Evolutionary conservation across 352 stramenopile genomes (phyloP).

Genomic region (Blastocystis sp.): DNA sequence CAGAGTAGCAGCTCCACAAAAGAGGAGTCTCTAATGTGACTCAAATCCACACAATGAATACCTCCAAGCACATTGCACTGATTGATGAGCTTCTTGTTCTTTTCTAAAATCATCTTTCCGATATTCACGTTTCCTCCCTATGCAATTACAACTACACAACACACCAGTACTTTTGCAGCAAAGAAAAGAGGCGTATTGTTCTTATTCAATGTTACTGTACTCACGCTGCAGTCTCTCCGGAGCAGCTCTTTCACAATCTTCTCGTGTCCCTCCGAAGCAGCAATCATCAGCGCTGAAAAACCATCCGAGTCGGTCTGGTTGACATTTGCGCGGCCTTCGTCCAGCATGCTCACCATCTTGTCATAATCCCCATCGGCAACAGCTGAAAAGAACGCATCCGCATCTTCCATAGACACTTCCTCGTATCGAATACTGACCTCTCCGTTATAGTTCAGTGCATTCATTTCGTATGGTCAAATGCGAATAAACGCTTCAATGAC

Average conservation of each 20-base stretch:
- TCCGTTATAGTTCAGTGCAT: slow-evolving; percentile 16
- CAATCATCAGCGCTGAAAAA: slow-evolving; percentile 57
- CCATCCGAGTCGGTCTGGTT: slow-evolving; percentile 57
- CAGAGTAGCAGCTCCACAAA: slow-evolving; percentile 34
- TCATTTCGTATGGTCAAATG: background rate
- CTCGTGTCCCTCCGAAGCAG: slow-evolving; percentile 46
- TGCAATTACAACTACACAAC: background rate
- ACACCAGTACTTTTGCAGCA: slow-evolving; percentile 32
- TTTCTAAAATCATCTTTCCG: slow-evolving; percentile 46
- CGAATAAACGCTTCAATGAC: too few relatives aligned
- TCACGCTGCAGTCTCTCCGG: slow-evolving; percentile 41
- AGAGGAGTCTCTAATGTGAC: slow-evolving; percentile 11
- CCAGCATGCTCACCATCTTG: slow-evolving; percentile 28
- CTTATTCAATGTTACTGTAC: slow-evolving; percentile 45
- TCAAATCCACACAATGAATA: background rate
- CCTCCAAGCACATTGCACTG: slow-evolving; percentile 41
- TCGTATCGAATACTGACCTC: slow-evolving; percentile 54
- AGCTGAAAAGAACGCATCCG: slow-evolving; percentile 49
- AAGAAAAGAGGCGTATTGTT: slow-evolving; percentile 49
- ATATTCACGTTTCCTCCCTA: slow-evolving; percentile 56
- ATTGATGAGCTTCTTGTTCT: slow-evolving; percentile 46
- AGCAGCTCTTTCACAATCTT: slow-evolving; percentile 53
- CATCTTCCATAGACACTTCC: slow-evolving; percentile 45
- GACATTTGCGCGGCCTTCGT: slow-evolving; percentile 24
- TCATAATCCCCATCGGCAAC: slow-evolving; percentile 45